Percentiles rank a stretch among this genome's conserved stretches.
Evolutionary conservation across 2,329 filamentous ascomycete species (phyloP).

Genomic region (Ophiostoma sp.): DNA sequence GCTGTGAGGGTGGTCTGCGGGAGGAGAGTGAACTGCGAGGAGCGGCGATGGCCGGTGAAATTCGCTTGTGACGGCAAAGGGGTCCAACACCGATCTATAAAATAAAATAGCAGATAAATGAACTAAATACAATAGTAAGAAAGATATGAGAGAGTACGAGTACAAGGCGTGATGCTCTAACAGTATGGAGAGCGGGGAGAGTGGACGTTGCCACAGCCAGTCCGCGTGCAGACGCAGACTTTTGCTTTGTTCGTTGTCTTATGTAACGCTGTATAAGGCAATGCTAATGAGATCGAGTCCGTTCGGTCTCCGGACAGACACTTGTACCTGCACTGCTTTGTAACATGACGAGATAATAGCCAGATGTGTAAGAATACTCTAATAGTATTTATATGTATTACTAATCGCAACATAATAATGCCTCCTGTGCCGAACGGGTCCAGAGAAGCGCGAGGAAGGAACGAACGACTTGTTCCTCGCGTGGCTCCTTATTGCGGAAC

Average conservation of each 20-base stretch:
- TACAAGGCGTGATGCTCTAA: slow-evolving; percentile 4
- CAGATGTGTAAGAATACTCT: not conserved
- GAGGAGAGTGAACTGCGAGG: not conserved
- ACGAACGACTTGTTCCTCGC: not conserved
- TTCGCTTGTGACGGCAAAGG: slow-evolving; percentile 7
- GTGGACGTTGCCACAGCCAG: not conserved
- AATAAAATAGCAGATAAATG: slow-evolving; percentile 5
- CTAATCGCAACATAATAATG: slow-evolving; percentile 8
- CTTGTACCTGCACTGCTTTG: slow-evolving; percentile 1
- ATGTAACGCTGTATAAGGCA: slow-evolving; percentile 9
- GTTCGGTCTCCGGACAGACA: not conserved
- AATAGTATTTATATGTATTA: not conserved
- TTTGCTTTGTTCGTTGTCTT: slow-evolving; percentile 6
- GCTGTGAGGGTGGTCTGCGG: not conserved
- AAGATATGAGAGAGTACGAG: not conserved
- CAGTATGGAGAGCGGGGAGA: not conserved
- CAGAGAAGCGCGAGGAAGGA: slow-evolving; percentile 3
- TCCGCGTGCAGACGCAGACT: not conserved
- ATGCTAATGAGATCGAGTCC: not conserved
- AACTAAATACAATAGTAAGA: not conserved
- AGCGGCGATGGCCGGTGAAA: slow-evolving; percentile 1
- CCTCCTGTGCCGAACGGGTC: not conserved
- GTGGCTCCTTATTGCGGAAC: not conserved
- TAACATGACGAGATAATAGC: not conserved
- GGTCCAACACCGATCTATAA: not conserved